phyloP scores from a whole-genome alignment of 129 eudicot species.

The Apium graveolens region DNA sequence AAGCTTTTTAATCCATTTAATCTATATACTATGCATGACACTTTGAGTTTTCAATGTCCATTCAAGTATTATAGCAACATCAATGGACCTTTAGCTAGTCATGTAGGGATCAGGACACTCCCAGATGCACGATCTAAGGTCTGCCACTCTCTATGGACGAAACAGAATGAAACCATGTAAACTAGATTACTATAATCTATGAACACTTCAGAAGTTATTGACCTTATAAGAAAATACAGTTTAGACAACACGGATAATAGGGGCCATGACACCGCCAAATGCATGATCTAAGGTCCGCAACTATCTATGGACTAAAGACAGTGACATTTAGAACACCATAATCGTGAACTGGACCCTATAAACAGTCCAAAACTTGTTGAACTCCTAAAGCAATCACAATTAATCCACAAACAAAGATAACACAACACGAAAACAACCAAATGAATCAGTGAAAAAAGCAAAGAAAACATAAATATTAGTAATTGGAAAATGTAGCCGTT shows the following conservation, averaged over 20 bases:
- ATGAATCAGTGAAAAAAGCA: not conserved
- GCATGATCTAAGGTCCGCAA: not conserved
- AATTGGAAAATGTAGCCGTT: not conserved
- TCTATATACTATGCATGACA: not conserved
- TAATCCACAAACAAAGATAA: not conserved
- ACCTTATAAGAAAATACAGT: not conserved
- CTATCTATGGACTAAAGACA: not conserved
- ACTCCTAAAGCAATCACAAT: not conserved
- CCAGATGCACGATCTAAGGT: too few species aligned
- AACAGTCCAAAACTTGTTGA: not conserved
- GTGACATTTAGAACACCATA: not conserved
- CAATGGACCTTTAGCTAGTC: not conserved
- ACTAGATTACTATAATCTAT: not conserved
- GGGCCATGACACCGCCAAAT: not conserved
- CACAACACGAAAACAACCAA: not conserved
- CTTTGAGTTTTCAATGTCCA: not conserved
- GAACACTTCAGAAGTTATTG: not conserved
- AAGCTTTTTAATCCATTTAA: too few species aligned
- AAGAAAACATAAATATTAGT: too few species aligned
- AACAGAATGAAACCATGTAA: not conserved
- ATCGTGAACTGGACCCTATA: not conserved
- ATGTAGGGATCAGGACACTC: too few species aligned
- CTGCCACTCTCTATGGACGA: not conserved
- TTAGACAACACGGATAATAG: too few species aligned
- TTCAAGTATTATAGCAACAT: not conserved